Conservation (phyloP, 2,329 filamentous ascomycete species). For the Hypocreales sp. region DNA sequence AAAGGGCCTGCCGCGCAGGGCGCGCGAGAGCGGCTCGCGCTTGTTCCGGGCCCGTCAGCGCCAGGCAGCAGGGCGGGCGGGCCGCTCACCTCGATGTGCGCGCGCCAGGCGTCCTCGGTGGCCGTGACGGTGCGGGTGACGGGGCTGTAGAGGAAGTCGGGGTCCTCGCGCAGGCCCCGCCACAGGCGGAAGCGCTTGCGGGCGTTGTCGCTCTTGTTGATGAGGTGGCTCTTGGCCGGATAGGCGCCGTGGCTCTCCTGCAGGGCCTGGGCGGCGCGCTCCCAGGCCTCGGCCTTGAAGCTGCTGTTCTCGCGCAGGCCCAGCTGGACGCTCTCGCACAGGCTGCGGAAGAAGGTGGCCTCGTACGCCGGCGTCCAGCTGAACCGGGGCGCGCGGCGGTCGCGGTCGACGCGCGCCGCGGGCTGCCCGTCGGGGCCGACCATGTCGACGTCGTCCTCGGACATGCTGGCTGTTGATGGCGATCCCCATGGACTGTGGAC, state of each 20-base stretch:
- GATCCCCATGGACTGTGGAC: not conserved
- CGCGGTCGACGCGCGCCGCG: constrained; percentile 19
- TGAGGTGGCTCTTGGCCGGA: constrained; percentile 44
- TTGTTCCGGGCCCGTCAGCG: constrained; percentile 13
- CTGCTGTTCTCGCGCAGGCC: constrained; percentile 41
- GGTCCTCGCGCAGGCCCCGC: constrained; percentile 41
- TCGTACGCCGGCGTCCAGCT: constrained; percentile 45
- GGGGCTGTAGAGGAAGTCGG: constrained; percentile 39
- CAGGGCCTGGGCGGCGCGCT: constrained; percentile 37
- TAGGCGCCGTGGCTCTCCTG: constrained; percentile 39
- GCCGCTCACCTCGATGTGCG: constrained; percentile 37
- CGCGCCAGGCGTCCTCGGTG: constrained; percentile 39
- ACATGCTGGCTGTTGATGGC: constrained; percentile 11
- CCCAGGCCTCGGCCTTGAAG: constrained; percentile 47
- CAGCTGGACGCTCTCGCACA: constrained; percentile 42
- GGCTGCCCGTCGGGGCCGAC: constrained; percentile 19
- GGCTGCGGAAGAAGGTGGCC: constrained; percentile 43
- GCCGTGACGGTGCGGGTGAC: constrained; percentile 34
- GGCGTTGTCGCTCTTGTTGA: constrained; percentile 50
- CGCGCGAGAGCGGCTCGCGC: constrained; percentile 42
- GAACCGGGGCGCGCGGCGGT: constrained; percentile 34
- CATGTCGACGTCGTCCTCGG: constrained; percentile 22
- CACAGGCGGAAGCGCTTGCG: constrained; percentile 47
- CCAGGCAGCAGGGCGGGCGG: not conserved
- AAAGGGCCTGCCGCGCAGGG: constrained; percentile 39